Base-by-base conservation (phyloP, 2,329 filamentous ascomycete species). In the Phaeosphaeria sp. region DNA sequence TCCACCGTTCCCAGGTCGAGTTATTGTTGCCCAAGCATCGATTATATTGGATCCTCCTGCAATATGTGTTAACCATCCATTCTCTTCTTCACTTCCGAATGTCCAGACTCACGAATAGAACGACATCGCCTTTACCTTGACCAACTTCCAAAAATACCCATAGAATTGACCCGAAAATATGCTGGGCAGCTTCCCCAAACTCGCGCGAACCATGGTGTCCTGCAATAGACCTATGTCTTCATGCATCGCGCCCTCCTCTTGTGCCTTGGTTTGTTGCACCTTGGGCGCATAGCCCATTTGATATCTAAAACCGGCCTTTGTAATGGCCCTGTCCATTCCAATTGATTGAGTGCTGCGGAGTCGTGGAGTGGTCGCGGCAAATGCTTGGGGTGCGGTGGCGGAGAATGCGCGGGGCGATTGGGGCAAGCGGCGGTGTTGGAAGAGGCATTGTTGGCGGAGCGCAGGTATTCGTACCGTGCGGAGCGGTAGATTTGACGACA, bases 381-480 rank as follows among this genome's bases (percentile, higher is more conserved):
- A 71, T 21, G 61, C 57, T 43, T 68, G 72, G 27, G 56, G 40
- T 9, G 60, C 39, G 27, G 61, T 48, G 48, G 55, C 50, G 30
- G 52, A 49, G 51, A 61, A 33, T 36, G 52, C 56, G 54, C 48
- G 45, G 44, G 49, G 53, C 49, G 51, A 50, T 49, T 45, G 55
- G 45, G 15, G 13, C 51, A 25, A 50, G 39, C 49, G 56, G 36
- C 46, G 63, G 18, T 60, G 65, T 9, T 63, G 62, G 60, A 68
- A 65, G 52, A 72, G 61, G 45, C 70, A 74, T 68, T 72, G 71
- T 43, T 63, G 70, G 40, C 66, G 63, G 18, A 73, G 56, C 21
- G 59, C 60, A 17, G 61, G 57, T 58, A 61, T 65, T 56, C 66
- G 68, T 24, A 61, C 50, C 52, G 64, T 64, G 39, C 69, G 65